Evolutionary conservation across 768 basidiomycete genomes (phyloP), one percentile per base, ranked within the genome.

Genomic region (Lactarius indigo): DNA sequence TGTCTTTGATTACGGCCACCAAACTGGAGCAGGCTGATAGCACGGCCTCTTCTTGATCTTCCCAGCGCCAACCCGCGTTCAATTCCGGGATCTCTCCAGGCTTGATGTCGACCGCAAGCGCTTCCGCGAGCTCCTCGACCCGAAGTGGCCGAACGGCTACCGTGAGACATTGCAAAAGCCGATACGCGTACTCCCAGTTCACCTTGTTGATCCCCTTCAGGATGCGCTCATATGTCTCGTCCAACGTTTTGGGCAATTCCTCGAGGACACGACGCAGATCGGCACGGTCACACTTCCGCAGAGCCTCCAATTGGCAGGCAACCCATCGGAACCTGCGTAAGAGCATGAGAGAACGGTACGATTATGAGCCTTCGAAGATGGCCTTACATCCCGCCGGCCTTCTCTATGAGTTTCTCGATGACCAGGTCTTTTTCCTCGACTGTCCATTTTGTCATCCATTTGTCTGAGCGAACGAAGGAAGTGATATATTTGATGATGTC

Each of bases 241-340:
- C 35, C 59, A 60, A 17, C 9, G 59, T 12, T 44, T 41, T 23
- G 4, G 59, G 59, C 9, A 60, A 41, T 17, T 37, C 58, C 13
- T 42, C 35, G 39, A 59, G 35, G 33, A n/a, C 20, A n/a, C 13
- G 23, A 15, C 20, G 17, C 28, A 60, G 4, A 12, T 28, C 30
- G 13, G 18, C 17, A 13, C 15, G 31, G 30, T 13, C 20, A 60
- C 59, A 60, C 3, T 18, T 8, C n/a, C 59, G 37, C 13, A 60
- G 20, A 5, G 23, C 31, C 5, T 60, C 35, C 8, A 59, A 23
- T 42, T 59, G 58, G 37, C 58, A 59, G 15, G 17, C 10, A 23
- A 59, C 39, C 31, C 37, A 60, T 28, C 59, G 59, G 44, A 60
- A 60, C 59, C 59, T 60, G 39, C 15, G 23, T 55, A 7, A 55